phyloP scores from a whole-genome alignment of 1,284 basidiomycete genomes.

The Inonotus hispidus region DNA sequence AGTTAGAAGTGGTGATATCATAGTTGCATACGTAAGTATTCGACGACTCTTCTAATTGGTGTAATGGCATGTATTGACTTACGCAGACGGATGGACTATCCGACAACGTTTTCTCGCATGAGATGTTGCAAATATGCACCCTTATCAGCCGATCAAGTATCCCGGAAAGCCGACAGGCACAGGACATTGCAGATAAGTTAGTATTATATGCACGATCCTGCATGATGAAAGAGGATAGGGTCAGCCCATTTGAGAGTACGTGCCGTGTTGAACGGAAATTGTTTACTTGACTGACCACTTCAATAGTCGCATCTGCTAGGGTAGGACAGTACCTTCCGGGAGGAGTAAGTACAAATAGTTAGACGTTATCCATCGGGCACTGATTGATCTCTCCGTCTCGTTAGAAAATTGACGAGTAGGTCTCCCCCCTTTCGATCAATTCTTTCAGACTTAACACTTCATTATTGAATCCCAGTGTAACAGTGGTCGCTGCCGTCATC shows the following conservation, averaged over 20 bases:
- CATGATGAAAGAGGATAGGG: conserved; percentile 56
- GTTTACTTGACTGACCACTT: conserved; percentile 9
- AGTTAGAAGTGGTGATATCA: conserved; percentile 67
- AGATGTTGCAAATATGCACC: conserved; percentile 63
- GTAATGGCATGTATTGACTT: conserved; percentile 24
- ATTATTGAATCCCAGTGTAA: conserved; percentile 39
- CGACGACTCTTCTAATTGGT: neutral
- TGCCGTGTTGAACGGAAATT: conserved; percentile 13
- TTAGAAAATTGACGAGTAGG: conserved; percentile 63
- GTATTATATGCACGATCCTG: conserved; percentile 65
- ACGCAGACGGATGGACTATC: conserved; percentile 78
- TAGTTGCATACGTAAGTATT: conserved; percentile 60
- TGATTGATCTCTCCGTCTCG: conserved; percentile 19
- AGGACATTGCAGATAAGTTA: conserved; percentile 65
- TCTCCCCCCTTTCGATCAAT: conserved; percentile 22
- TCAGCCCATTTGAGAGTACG: conserved; percentile 70
- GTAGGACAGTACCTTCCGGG: conserved; percentile 61
- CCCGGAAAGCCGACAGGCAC: conserved; percentile 55
- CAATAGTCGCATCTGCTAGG: conserved; percentile 51
- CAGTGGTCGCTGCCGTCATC: conserved; percentile 54
- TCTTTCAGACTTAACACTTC: neutral
- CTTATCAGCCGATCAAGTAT: conserved; percentile 52
- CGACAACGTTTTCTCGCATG: conserved; percentile 78
- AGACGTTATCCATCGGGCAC: neutral
- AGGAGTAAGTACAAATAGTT: conserved; percentile 47